Evolutionary conservation across 768 basidiomycete species (phyloP).

Genomic region (Hypholoma sublateritium): DNA sequence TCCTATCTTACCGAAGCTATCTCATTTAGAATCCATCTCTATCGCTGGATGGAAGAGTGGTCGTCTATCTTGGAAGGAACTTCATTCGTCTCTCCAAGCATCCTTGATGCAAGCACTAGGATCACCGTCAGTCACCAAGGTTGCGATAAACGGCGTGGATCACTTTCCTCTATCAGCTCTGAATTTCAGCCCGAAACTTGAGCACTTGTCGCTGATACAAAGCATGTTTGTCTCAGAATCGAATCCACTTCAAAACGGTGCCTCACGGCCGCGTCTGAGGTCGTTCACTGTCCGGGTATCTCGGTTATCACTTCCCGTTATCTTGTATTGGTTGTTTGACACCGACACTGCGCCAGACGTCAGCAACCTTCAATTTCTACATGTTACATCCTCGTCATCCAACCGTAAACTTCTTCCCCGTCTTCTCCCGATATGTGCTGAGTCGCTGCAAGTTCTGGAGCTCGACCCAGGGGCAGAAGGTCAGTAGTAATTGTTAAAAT

Average conservation of each 20-base stretch:
- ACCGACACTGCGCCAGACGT: not conserved
- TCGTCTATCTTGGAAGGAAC: constrained; percentile 5
- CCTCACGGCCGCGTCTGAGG: not conserved
- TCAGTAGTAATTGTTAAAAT: not conserved
- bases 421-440: not conserved
- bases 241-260: not conserved
- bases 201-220: constrained; percentile 4
- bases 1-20: not conserved
- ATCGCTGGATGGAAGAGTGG: constrained; percentile 1
- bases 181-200: constrained; percentile 2
- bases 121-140: not conserved
- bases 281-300: not conserved
- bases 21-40: constrained; percentile 1
- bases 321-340: not conserved
- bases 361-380: not conserved
- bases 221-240: not conserved
- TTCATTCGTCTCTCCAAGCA: constrained; percentile 5
- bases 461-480: constrained; percentile 5
- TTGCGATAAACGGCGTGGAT: constrained; percentile 6
- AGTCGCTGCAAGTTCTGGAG: not conserved
- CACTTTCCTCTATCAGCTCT: constrained; percentile 9
- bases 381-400: not conserved
- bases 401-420: not conserved
- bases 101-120: constrained; percentile 1
- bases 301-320: not conserved